Evolutionary conservation across 352 stramenopile genomes (phyloP), one percentile per base, ranked within the genome.

Genomic region (Pythium guiyangense): DNA sequence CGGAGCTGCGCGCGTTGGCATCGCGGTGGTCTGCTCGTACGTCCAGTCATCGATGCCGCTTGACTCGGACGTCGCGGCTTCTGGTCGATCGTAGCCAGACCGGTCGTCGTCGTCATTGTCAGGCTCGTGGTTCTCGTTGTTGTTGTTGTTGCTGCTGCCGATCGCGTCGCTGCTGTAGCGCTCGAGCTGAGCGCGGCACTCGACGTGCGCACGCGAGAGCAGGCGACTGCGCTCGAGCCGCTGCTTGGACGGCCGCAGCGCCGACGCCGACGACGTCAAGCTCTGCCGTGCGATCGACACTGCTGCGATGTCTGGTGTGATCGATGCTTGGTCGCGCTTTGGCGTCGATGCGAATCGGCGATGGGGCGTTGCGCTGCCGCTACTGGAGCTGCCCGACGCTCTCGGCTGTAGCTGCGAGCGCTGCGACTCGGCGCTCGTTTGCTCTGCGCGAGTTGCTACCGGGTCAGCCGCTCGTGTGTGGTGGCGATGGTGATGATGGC

Each of bases 201-300:
- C 42, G 26, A 62, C 20, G 40, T 63, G 49, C 10, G 60, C 49
- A 4, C 35, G 49, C 17, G 54, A 59, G 12, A 66, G 29, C 11
- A 60, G 42, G 5, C 43, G 45, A 37, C 54, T 61, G 49, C 49
- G 54, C 15, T 59, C 52, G 10, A 35, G 37, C 6, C 52, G 50
- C 29, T 73, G 70, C 57, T 85, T 84, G 0, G 65, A 69, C 26
- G 72, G 77, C 2, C 77, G 70, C 17, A 77, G 55, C 2, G 68
- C 66, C 1, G 77, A 85, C 0, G 72, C 74, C 1, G 77, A 87
- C 6, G 77, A 80, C 0, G 68, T 79, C 26, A 87, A 59, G n/a
- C 46, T 59, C 31, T 59, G 51, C 2, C 51, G 58, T 15, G 58
- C 51, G 6, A 59, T 27, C 12, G 45, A 44, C 15, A 35, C 42